A percentile compares a stretch with the other conserved stretches of the same genome.
Conservation (phyloP, 345 rosid genomes). For the Firmiana major region DNA sequence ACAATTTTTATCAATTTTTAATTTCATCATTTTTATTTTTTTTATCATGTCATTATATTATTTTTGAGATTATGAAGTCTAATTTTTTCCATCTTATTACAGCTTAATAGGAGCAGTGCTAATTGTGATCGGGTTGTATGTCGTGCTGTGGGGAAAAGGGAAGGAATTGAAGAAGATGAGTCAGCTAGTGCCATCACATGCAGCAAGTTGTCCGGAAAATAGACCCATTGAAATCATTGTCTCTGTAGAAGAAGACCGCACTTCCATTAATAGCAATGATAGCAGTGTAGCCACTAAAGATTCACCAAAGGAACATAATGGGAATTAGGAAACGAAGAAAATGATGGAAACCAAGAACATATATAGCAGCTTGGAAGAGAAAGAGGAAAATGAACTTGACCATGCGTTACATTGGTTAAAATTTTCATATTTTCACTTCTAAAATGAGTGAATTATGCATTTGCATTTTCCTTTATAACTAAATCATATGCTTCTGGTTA, state of each 20-base stretch:
- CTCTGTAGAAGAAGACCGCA: not conserved
- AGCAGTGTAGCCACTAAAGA: not conserved
- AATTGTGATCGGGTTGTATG: constrained; percentile 43
- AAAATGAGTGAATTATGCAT: too few species aligned
- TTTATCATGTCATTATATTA: too few species aligned
- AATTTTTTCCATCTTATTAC: constrained; percentile 2
- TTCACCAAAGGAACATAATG: not conserved
- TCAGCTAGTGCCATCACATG: not conserved
- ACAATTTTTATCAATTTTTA: too few species aligned
- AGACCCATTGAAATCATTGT: not conserved
- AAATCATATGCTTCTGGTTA: not conserved
- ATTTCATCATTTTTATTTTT: too few species aligned
- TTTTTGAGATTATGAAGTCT: too few species aligned
- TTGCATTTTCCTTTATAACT: too few species aligned
- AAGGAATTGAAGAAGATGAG: constrained; percentile 34
- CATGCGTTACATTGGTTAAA: too few species aligned
- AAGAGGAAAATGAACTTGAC: not conserved
- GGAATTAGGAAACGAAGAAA: not conserved
- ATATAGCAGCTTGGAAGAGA: not conserved
- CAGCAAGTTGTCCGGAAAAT: not conserved
- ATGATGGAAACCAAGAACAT: not conserved
- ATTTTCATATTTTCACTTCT: too few species aligned
- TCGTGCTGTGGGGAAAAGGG: constrained; percentile 54
- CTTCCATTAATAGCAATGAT: not conserved
- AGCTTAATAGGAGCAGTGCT: constrained; percentile 48